A percentile compares a stretch with the other conserved stretches of the same genome.
Evolutionary conservation across 208 protist species (phyloP).

Genomic region (Trypanosoma brucei): DNA sequence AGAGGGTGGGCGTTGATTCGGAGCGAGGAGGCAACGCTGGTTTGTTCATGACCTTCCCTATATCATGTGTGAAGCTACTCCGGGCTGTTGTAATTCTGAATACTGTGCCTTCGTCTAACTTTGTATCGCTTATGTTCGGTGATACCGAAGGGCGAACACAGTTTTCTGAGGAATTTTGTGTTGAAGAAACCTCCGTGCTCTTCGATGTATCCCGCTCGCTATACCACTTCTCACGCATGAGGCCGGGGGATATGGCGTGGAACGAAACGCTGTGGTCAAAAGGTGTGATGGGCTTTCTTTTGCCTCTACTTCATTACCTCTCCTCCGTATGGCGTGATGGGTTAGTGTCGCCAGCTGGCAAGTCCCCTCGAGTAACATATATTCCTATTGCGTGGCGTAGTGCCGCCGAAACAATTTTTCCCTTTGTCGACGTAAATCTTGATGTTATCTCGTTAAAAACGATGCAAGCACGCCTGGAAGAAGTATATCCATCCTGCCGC

Average conservation of each 20-base stretch:
- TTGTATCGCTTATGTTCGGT: slow-evolving; percentile 34
- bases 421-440: slow-evolving; percentile 47
- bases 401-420: slow-evolving; percentile 41
- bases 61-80: slow-evolving; percentile 45
- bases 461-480: slow-evolving; percentile 34
- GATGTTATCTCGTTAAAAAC: slow-evolving; percentile 15
- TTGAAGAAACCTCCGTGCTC: slow-evolving; percentile 36
- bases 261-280: slow-evolving; percentile 34
- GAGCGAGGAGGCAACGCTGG: neutral
- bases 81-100: slow-evolving; percentile 54
- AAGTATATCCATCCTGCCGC: slow-evolving; percentile 24
- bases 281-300: slow-evolving; percentile 29
- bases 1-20: slow-evolving; percentile 5
- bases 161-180: slow-evolving; percentile 6
- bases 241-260: slow-evolving; percentile 2
- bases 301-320: slow-evolving; percentile 36
- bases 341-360: neutral
- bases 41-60: slow-evolving; percentile 27
- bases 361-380: slow-evolving; percentile 11
- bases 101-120: slow-evolving; percentile 30
- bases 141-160: neutral
- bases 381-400: slow-evolving; percentile 60
- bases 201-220: slow-evolving; percentile 73
- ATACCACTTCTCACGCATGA: slow-evolving; percentile 41
- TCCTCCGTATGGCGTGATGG: slow-evolving; percentile 17